Percentiles rank a stretch among this genome's conserved stretches.
phyloP scores from a whole-genome alignment of 352 stramenopile species.

The Globisporangium sylvaticum region DNA sequence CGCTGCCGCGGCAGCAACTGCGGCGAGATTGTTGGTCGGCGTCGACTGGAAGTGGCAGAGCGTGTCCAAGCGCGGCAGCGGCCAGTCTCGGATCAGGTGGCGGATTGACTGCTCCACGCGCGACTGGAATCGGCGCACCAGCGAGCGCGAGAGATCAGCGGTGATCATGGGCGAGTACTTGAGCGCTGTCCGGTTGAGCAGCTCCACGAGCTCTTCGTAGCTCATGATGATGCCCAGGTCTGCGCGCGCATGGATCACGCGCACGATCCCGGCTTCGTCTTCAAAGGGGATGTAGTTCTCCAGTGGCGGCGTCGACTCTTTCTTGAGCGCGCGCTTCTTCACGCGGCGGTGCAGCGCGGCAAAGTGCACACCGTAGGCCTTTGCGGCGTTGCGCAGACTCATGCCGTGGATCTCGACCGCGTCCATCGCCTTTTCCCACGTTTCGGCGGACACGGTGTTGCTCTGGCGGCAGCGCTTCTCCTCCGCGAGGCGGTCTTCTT shows the following conservation, averaged over 20 bases:
- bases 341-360: constrained; percentile 59
- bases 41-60: constrained; percentile 31
- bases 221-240: constrained; percentile 70
- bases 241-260: constrained; percentile 62
- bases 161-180: constrained; percentile 48
- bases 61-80: constrained; percentile 29
- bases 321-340: constrained; percentile 60
- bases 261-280: constrained; percentile 63
- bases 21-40: constrained; percentile 5
- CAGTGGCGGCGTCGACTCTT: constrained; percentile 30
- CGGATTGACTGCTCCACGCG: constrained; percentile 59
- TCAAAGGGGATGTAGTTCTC: constrained; percentile 59
- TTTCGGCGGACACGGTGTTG: constrained; percentile 51
- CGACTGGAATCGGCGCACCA: constrained; percentile 53
- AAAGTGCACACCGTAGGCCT: constrained; percentile 60
- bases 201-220: constrained; percentile 62
- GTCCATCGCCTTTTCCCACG: constrained; percentile 65
- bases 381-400: constrained; percentile 62
- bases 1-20: neutral
- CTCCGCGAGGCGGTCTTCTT: constrained; percentile 14
- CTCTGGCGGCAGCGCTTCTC: constrained; percentile 46
- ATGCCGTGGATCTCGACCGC: constrained; percentile 64
- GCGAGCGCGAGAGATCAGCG: constrained; percentile 28
- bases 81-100: constrained; percentile 64
- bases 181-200: constrained; percentile 53